Evolutionary conservation across 805 yeast genomes (phyloP), one percentile per base, ranked within the genome.

Genomic region (Yarrowia deformans): DNA sequence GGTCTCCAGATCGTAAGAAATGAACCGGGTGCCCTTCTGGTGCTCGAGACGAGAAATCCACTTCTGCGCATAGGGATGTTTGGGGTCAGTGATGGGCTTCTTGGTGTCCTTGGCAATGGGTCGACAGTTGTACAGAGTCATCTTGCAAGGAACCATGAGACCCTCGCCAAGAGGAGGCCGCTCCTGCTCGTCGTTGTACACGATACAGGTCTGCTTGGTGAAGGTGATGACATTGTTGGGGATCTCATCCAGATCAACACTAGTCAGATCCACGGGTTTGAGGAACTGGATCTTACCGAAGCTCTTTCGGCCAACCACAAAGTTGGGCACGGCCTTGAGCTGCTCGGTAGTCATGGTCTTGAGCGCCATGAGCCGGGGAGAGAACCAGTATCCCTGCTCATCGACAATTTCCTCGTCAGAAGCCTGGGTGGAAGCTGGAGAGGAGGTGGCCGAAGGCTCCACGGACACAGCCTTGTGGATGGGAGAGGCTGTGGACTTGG

Each of bases 341-440:
- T 91, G 89, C 10, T 86, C 79, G 46, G 90, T 81, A 0, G 91
- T 77, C 83, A 85, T 82, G 18, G 82, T 78, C 69, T 84, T 83
- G 67, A 95, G 80, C 61, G 87, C 87, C 6, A 87, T 84, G 46
- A 89, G 75, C 2, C 92, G 82, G 18, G 99, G 99, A 7, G 90
- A 85, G 68, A 88, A 89, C 91, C 95, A 95, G 79, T 93, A 95
- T 7, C 93, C 97, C 61, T 90, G 85, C 14, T 87, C 88, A 66
- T 89, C 86, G 37, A 82, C 82, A 52, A 84, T 81, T 54, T 81
- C 80, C 54, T 82, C 82, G 56, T 81, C 84, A 1, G 76, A 69
- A 40, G 52, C 52, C 42, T 34, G 66, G 13, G 52, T 34, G 19
- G 52, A 14, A 8, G 52, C n/a, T 1, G 66, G 32, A 43, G 52